Evolutionary conservation across 805 yeast genomes (phyloP), one percentile per base, ranked within the genome.

Genomic region (Candida succiphila): DNA sequence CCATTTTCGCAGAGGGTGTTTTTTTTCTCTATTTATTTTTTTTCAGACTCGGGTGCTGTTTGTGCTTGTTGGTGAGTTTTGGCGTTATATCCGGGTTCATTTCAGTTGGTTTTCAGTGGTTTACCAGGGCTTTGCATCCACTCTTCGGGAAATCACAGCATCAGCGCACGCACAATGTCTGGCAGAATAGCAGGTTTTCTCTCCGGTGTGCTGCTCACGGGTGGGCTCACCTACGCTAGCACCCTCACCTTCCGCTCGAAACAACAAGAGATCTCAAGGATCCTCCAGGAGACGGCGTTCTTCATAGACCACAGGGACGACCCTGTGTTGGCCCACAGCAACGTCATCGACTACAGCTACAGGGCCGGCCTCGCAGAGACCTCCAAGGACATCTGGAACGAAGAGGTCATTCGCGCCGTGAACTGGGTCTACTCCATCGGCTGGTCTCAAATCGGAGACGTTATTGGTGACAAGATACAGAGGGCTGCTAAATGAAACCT

Each of bases 371-470:
- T 74, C 22, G 47, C 47, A 8, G 87, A 84, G 52, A 78, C 87
- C 0, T 61, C 71, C 39, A 80, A 77, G 43, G 94, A 83, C 47
- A 64, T 82, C 27, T 83, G 94, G 94, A 78, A 83, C 49, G 75
- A 72, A 29, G 88, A 81, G 50, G 68, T 83, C 34, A 65, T 79
- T 37, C 63, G 60, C 29, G 67, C 70, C 37, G 83, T 77, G 17
- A 74, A 75, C 43, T 78, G 81, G 72, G 43, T 80, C 12, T 80
- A 79, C 46, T 41, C 47, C n/a, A 37, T 54, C 25, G 37, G 25
- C 4, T 30, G 32, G 32, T 30, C 21, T 21, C 19, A 21, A 5
- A 29, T 29, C 4, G 31, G 31, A 15, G 19, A 29, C 20, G 5
- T 19, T 9, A 14, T 47, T 30, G 27, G 48, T n/a, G 35, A 45